phyloP scores from a whole-genome alignment of 345 rosid genomes.

The Boechera stricta region DNA sequence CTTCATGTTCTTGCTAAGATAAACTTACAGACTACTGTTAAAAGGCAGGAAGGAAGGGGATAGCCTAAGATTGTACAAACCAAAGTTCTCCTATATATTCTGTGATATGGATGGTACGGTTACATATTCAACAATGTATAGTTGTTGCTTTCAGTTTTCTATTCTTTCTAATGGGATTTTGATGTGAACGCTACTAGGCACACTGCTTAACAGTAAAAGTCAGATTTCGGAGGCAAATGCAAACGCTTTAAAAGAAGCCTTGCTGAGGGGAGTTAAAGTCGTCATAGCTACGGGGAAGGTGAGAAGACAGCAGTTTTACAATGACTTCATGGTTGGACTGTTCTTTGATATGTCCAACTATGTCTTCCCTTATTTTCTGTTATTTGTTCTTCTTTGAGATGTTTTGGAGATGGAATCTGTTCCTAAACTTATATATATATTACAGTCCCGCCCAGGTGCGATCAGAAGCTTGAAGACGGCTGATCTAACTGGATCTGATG shows the following conservation, averaged over 20 bases:
- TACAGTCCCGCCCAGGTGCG: slow-evolving; percentile 82
- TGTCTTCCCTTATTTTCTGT: neutral
- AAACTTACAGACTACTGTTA: slow-evolving; percentile 41
- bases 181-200: slow-evolving; percentile 60
- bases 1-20: slow-evolving; percentile 41
- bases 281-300: slow-evolving; percentile 97
- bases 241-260: slow-evolving; percentile 86
- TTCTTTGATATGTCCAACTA: neutral
- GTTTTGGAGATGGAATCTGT: slow-evolving; percentile 19
- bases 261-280: slow-evolving; percentile 83
- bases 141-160: slow-evolving; percentile 23
- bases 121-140: slow-evolving; percentile 23
- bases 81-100: slow-evolving; percentile 94
- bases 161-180: slow-evolving; percentile 30
- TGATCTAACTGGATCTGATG: slow-evolving; percentile 77
- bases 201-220: slow-evolving; percentile 83
- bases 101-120: slow-evolving; percentile 97
- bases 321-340: neutral
- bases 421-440: slow-evolving; percentile 30
- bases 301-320: slow-evolving; percentile 36
- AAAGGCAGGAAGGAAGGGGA: slow-evolving; percentile 95
- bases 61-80: slow-evolving; percentile 79
- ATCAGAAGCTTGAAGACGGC: slow-evolving; percentile 62
- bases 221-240: slow-evolving; percentile 67
- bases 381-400: neutral